Evolutionary conservation across 371 early-diverging fungal species (phyloP), one percentile per base, ranked within the genome.

Genomic region (Neoconidiobolus thromboides): DNA sequence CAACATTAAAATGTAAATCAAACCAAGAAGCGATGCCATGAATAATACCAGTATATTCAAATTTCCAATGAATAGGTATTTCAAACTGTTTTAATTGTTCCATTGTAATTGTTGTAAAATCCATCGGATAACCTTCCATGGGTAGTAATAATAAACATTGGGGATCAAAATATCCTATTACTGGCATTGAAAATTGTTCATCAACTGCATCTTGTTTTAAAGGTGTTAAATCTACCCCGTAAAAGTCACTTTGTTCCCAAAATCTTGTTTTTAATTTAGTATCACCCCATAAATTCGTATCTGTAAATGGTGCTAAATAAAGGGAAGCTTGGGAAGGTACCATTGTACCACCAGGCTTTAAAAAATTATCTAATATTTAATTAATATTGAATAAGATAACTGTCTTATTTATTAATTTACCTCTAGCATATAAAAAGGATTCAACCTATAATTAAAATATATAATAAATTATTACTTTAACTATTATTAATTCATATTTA

Each of bases 21-120:
- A 97, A 97, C 98, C 98, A 97, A 15, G 92, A 89, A n/a, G 88
- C 94, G 26, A 97, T 77, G 43, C 95, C 96, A 57, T 94, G 94
- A 73, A 96, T 80, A 48, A 87, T 61, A 1, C 93, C 97, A 1
- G 96, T 97, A 64, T 85, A 91, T 50, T 75, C 76, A 3, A 83
- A 73, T 4, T 71, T 72, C 92, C 91, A 95, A 15, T 67, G 62
- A 61, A 96, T 77, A 0, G 93, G 93, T 37, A 97, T 85, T 2
- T 78, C 73, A 50, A 97, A 81, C 63, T 90, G 84, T 60, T 83
- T 73, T 15, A 96, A 66, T 14, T 86, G 83, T 14, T 74, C 69
- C 57, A 87, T 60, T 0, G 85, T 81, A 44, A 93, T 79, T 0
- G 86, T 90, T 50, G 74, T 71, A 61, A 97, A 95, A 64, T 95